Percentiles rank a stretch among this genome's conserved stretches.
Evolutionary conservation across 495 filamentous ascomycete species (phyloP).

Genomic region (Neurospora sp.): DNA sequence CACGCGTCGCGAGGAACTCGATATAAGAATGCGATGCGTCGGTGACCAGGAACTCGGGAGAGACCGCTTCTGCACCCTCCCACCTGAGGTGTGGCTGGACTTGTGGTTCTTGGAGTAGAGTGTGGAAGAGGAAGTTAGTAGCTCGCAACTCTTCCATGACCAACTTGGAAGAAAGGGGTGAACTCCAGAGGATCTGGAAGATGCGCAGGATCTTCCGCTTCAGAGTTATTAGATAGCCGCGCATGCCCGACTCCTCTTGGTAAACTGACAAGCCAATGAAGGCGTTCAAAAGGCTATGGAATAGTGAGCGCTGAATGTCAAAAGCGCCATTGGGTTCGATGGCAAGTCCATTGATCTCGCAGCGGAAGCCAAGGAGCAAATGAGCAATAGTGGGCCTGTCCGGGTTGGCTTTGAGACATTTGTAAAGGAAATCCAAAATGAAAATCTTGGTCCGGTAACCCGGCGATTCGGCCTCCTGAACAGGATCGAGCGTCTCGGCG

Average conservation of each 20-base stretch:
- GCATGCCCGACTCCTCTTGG: constrained; percentile 46
- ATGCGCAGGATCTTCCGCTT: constrained; percentile 70
- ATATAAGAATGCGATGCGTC: constrained; percentile 54
- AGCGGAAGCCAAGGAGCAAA: constrained; percentile 78
- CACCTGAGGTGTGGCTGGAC: constrained; percentile 55
- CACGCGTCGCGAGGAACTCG: constrained; percentile 64
- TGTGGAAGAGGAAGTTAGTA: constrained; percentile 61
- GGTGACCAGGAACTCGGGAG: constrained; percentile 52
- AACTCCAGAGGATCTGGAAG: constrained; percentile 70
- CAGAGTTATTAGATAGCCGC: constrained; percentile 61
- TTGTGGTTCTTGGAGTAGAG: constrained; percentile 54
- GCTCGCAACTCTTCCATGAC: constrained; percentile 67
- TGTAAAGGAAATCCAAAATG: constrained; percentile 73
- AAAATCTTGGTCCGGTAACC: constrained; percentile 67
- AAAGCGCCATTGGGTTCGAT: constrained; percentile 56
- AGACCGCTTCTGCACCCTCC: constrained; percentile 45
- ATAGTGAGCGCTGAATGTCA: constrained; percentile 56
- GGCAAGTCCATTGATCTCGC: constrained; percentile 53
- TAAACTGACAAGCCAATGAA: constrained; percentile 51
- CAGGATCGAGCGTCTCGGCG: constrained; percentile 50
- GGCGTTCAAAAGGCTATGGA: constrained; percentile 67
- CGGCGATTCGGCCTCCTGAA: constrained; percentile 48
- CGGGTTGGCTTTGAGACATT: constrained; percentile 58
- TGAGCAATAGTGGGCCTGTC: constrained; percentile 76
- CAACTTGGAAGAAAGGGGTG: constrained; percentile 64